Evolutionary conservation across 305 asterid genomes (phyloP), one percentile per base, ranked within the genome.

Genomic region (Fraxinus dipetala): DNA sequence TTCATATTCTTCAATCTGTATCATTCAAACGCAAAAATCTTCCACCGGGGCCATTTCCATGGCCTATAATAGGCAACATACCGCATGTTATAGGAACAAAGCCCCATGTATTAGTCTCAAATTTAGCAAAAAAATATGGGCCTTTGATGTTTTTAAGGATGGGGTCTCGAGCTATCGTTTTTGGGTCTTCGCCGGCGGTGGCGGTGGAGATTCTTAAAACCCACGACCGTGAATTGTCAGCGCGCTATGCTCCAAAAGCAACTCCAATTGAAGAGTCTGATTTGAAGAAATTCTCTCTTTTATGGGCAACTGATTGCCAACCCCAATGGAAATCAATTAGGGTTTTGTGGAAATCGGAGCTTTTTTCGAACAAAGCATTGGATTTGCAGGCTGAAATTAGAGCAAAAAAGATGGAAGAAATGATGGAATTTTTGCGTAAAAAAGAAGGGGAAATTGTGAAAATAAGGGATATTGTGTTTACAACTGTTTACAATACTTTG

Each of bases 1-100:
- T 18, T 26, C 51, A 18, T 4, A 10, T 81, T 20, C 59, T 65
- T 16, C 26, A 32, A 22, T 61, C 20, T 56, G 28, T 70, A 6
- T 13, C 78, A 20, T 74, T 63, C 1, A 18, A 24, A 48, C 36
- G 30, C 72, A 40, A 36, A 78, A 86, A 81, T 75, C 90, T 86
- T 14, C 91, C 91, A 65, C 90, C 91, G 5, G 89, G 88, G 0
- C 90, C 91, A 45, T 80, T 77, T 36, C 87, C 61, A 83, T 89
- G 89, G 91, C 90, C 87, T 0, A 38, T 87, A 32, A 38, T 84
- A 10, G 87, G 87, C 65, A 87, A 87, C 86, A 78, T 89, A 14
- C 87, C 85, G n/a, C 67, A 80, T 45, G 75, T 88, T 0, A 35
- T 83, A 0, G 88, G 87, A 16, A 76, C 69, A 20, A 88, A 86